Evolutionary conservation across 2,329 filamentous ascomycete genomes (phyloP).

Genomic region (Colletotrichum costaricense): DNA sequence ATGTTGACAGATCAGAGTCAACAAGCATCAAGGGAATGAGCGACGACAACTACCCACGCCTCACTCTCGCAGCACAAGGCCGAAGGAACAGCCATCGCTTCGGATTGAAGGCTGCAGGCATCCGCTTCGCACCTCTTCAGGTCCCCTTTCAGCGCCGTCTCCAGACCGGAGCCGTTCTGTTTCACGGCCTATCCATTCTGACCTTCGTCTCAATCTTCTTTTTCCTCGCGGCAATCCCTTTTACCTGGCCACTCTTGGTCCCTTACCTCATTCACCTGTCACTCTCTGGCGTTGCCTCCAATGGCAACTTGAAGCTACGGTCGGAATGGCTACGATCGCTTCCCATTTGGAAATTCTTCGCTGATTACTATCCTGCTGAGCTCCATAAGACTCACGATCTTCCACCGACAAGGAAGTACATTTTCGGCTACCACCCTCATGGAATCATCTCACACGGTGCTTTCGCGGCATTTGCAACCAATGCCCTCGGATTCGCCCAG

Average conservation of each 20-base stretch:
- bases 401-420: conserved; percentile 87
- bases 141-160: conserved; percentile 77
- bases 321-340: conserved; percentile 79
- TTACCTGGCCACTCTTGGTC: conserved; percentile 85
- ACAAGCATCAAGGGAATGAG: conserved; percentile 26
- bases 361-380: conserved; percentile 89
- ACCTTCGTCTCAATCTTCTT: conserved; percentile 84
- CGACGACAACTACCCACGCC: conserved; percentile 33
- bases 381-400: conserved; percentile 88
- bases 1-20: conserved; percentile 18
- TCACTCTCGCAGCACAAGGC: conserved; percentile 13
- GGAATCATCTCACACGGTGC: conserved; percentile 98
- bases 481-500: conserved; percentile 86
- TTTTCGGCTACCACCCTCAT: conserved; percentile 97
- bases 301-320: conserved; percentile 80
- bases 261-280: conserved; percentile 87
- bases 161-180: conserved; percentile 82
- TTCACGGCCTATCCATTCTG: conserved; percentile 79
- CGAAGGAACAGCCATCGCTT: conserved; percentile 39
- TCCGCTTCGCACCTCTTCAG: conserved; percentile 86
- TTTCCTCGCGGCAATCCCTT: conserved; percentile 87
- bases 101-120: conserved; percentile 59
- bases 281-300: conserved; percentile 80
- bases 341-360: conserved; percentile 88
- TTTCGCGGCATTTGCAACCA: conserved; percentile 90